phyloP scores from a whole-genome alignment of 805 yeast species.

The Starmerella etchellsii region DNA sequence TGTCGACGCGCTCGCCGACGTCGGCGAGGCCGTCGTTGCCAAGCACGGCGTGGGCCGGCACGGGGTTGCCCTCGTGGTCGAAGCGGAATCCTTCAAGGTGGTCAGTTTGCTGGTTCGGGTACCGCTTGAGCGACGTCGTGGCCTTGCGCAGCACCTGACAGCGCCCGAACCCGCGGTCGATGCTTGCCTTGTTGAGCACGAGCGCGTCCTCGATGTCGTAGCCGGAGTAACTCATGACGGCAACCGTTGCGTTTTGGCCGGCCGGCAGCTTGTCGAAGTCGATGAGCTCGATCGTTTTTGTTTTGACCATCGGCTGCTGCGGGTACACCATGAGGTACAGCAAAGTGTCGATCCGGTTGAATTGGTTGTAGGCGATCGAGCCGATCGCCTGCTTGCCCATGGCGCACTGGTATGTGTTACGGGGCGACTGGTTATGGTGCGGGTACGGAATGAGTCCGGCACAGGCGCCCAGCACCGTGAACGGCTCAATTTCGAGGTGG shows the following conservation, averaged over 20 bases:
- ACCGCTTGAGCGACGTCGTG: constrained; percentile 77
- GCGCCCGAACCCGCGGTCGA: constrained; percentile 95
- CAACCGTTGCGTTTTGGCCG: constrained; percentile 97
- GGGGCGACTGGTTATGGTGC: constrained; percentile 83
- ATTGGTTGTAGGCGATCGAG: constrained; percentile 94
- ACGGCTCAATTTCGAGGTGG: constrained; percentile 91
- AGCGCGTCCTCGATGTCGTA: constrained; percentile 98
- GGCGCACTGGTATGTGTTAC: constrained; percentile 88
- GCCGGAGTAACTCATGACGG: constrained; percentile 98
- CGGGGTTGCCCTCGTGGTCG: constrained; percentile 41
- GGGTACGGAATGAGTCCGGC: constrained; percentile 89
- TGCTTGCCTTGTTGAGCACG: constrained; percentile 81
- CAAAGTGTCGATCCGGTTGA: constrained; percentile 86
- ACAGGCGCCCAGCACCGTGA: constrained; percentile 83
- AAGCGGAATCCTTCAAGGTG: constrained; percentile 83
- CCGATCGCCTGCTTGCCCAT: constrained; percentile 99
- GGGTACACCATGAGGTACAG: constrained; percentile 96
- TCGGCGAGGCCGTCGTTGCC: constrained; percentile 96
- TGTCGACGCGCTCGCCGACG: constrained; percentile 79
- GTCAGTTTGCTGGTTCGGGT: constrained; percentile 89
- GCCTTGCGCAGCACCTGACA: constrained; percentile 92
- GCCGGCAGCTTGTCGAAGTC: constrained; percentile 96
- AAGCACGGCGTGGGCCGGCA: constrained; percentile 71
- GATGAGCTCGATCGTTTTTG: constrained; percentile 89
- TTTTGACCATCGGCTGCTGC: constrained; percentile 98